Base-by-base conservation (phyloP, 148 eudicot genomes). In the Fagopyrum tataricum region DNA sequence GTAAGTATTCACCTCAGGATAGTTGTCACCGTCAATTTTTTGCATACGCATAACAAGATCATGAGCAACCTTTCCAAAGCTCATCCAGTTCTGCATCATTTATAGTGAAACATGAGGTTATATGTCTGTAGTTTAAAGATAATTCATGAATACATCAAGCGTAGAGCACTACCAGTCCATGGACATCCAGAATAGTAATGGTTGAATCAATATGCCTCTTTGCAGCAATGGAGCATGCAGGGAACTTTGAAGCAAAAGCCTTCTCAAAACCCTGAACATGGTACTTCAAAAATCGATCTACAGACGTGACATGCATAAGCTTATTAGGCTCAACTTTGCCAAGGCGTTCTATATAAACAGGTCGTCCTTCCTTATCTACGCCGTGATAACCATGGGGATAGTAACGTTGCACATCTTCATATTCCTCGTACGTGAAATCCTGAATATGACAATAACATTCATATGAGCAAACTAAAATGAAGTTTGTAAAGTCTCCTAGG, bases 371-470 rank as follows among this genome's bases (percentile, higher is more conserved):
- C 88, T 79, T 91, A 80, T 94, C 98, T 75, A 90, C 89, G 66
- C 98, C 98, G 84, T 94, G 98, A 81, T 84, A 94, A 66, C 98
- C 97, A 80, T 94, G 98, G 69, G 98, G 98, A 82, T 94, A 94
- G 77, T 85, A 82, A 12, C 78, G 78, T 67, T 80, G 88, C 70
- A 94, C 97, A 74, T 85, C 89, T 78, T 85, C 96, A 62, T 73
- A 79, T 78, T 94, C 98, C 9, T 85, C 85, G 81, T 87, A 94
- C 67, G 73, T 77, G 69, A 89, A 94, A 61, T 94, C 97, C 98
- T 94, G 77, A 77, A 78, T 39, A 74, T 23, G 40, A 68, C 69
- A 70, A 18, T 17, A 76, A 21, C 67, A 41, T 55, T 40, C 20
- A 53, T 23, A 52, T 56, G 13, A 61, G 67, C 17, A 61, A 2